Conservation (phyloP, 345 rosid species). For the Salix arbutifolia region DNA sequence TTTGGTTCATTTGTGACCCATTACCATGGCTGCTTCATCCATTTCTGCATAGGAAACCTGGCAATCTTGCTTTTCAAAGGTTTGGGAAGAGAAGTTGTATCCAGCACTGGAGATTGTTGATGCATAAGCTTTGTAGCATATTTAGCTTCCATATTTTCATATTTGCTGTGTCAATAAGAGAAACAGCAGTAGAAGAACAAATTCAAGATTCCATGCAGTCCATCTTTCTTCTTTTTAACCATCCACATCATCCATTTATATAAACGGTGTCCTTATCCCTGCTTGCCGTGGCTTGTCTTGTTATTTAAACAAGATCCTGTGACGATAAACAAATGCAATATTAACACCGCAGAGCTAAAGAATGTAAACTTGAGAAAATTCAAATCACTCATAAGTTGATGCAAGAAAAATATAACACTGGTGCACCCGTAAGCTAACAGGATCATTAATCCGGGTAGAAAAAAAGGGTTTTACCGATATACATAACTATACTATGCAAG, state of each 20-base stretch:
- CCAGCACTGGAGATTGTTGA: slow-evolving; percentile 11
- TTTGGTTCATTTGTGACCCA: slow-evolving; percentile 32
- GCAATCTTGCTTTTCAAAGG: slow-evolving; percentile 24
- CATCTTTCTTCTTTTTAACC: neutral
- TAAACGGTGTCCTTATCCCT: neutral
- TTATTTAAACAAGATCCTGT: neutral
- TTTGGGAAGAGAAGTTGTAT: slow-evolving; percentile 13
- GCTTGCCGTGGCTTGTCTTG: neutral
- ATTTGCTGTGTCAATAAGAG: slow-evolving; percentile 7
- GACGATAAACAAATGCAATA: neutral
- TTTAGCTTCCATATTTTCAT: slow-evolving; percentile 15
- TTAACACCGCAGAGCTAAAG: neutral
- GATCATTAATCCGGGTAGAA: neutral
- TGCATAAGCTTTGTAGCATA: neutral
- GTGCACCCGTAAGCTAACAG: neutral
- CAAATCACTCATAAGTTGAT: neutral
- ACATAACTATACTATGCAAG: neutral
- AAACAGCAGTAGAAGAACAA: slow-evolving; percentile 7
- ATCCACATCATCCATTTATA: slow-evolving; percentile 11
- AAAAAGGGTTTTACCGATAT: neutral
- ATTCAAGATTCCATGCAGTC: neutral
- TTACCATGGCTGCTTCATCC: slow-evolving; percentile 31
- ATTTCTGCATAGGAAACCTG: slow-evolving; percentile 23
- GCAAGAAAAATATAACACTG: neutral
- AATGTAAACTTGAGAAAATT: neutral